phyloP scores from a whole-genome alignment of 345 rosid genomes.

The Eucalyptus sp. region DNA sequence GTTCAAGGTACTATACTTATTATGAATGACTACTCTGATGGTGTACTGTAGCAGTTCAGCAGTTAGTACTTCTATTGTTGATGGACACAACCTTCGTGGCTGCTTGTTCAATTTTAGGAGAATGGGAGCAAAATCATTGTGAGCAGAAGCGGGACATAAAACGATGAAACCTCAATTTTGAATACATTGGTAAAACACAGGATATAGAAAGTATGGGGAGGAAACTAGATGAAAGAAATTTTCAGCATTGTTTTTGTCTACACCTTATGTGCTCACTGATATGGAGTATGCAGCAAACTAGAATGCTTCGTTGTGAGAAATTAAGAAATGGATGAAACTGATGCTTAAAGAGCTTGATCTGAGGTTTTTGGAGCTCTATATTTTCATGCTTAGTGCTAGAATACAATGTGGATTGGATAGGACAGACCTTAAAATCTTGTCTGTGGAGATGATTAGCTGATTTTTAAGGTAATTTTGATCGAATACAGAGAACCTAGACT shows the following conservation, averaged over 20 bases:
- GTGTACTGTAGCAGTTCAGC: background rate
- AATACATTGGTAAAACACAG: background rate
- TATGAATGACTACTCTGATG: background rate
- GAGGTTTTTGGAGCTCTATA: background rate
- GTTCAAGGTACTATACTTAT: constrained; percentile 45
- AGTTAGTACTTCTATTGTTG: background rate
- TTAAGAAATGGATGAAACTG: background rate
- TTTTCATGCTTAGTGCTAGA: background rate
- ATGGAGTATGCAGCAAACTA: background rate
- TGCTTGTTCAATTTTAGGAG: background rate
- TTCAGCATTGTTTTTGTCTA: background rate
- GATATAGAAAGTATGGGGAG: background rate
- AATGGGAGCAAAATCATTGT: background rate
- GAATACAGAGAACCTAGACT: background rate
- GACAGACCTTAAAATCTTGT: background rate
- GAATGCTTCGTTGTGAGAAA: background rate
- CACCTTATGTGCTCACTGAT: background rate
- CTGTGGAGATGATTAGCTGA: background rate
- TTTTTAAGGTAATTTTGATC: background rate
- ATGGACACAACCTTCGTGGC: background rate
- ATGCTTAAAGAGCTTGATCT: background rate
- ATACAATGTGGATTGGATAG: background rate
- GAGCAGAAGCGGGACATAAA: background rate
- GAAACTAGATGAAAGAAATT: background rate
- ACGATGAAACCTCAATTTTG: background rate